Base-by-base conservation (phyloP, 148 eudicot species). In the Beta vulgaris region DNA sequence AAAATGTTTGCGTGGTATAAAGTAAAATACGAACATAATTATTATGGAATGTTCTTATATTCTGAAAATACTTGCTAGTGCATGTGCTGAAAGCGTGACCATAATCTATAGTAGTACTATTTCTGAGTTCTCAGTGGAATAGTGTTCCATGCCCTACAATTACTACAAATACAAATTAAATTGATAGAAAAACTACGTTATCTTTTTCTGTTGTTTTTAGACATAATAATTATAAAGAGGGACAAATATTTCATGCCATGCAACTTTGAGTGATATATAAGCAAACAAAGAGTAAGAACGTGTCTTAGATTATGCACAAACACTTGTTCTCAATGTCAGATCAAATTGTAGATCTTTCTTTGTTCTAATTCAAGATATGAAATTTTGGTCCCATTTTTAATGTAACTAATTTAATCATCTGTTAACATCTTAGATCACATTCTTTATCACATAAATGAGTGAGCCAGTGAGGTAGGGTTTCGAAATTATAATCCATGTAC, bases 221-320 rank as follows among this genome's bases (percentile, higher is more conserved):
- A 53, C 83, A 86, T 75, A 77, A 82, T 85, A 59, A 84, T 79
- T 46, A 80, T 79, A 12, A 75, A 12, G 72, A 76, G 36, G 55
- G 69, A 59, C 69, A 76, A 43, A 55, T 76, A 73, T 72, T 37
- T 71, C 76, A 64, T 75, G 76, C 76, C 72, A 68, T 68, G 75
- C 68, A 60, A 39, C 79, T 85, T 85, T 82, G 85, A 80, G 85
- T 85, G 85, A 80, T 67, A 65, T 19, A 25, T 74, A 82, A 77
- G 88, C 78, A 65, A 65, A 29, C 3, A 5, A 15, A 71, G 42
- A 14, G 13, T 23, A 2, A n/a, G 65, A 14, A 23, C 43, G 42
- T 74, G 66, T 69, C 66, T 21, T 63, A 62, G 64, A 44, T 69
- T 69, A 15, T n/a, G 28, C 12, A 72, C 64, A 73, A n/a, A 29